phyloP scores from a whole-genome alignment of 345 rosid species.

The Bruguiera gymnorhiza region DNA sequence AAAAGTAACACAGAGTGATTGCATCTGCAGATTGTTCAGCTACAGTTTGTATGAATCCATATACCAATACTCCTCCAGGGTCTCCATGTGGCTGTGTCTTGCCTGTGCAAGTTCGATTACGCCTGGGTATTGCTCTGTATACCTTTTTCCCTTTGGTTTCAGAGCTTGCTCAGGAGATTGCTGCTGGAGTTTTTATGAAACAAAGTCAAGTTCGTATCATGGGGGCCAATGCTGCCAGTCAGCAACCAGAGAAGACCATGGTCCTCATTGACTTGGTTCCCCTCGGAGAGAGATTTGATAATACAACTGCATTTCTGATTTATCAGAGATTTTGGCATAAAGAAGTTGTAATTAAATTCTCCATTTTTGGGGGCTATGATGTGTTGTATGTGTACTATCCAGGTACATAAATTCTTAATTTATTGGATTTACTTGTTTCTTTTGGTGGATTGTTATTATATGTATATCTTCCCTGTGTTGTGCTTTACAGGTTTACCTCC shows the following conservation, averaged over 20 bases:
- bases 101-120: constrained; percentile 90
- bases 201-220: constrained; percentile 94
- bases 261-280: constrained; percentile 92
- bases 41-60: constrained; percentile 71
- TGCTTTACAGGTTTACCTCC: constrained; percentile 70
- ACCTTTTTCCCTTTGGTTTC: constrained; percentile 95
- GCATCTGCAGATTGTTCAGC: constrained; percentile 66
- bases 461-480: constrained; percentile 7
- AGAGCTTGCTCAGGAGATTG: constrained; percentile 74
- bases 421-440: background rate
- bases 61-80: constrained; percentile 88
- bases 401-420: constrained; percentile 31
- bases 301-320: constrained; percentile 68
- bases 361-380: constrained; percentile 70
- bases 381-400: constrained; percentile 82
- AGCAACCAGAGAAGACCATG: constrained; percentile 75
- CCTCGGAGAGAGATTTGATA: constrained; percentile 69
- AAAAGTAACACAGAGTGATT: constrained; percentile 23
- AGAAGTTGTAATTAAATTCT: constrained; percentile 57
- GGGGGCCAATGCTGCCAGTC: constrained; percentile 88
- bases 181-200: constrained; percentile 86
- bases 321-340: constrained; percentile 85
- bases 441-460: background rate
- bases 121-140: constrained; percentile 73
- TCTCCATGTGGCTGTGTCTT: constrained; percentile 89